These are phyloP conservation scores for Cadophora malorum DNA, from an alignment of 2,329 filamentous ascomycete species.

Conservation along the genomic window DNA sequence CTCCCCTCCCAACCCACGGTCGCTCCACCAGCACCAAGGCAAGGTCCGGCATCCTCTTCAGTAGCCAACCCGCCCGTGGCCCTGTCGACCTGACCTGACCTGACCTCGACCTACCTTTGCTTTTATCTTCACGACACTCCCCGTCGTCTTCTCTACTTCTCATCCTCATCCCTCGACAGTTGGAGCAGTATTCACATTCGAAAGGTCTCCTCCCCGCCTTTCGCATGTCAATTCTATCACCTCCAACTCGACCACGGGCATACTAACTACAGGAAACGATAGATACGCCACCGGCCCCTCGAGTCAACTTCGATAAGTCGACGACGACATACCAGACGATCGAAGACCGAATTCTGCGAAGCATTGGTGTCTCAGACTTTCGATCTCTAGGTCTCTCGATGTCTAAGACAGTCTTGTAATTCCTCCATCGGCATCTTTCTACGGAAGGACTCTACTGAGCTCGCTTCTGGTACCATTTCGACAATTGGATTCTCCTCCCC, in stretches of 20 bases:
- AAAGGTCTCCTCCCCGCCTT: conserved; percentile 40
- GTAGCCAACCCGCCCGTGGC: conserved; percentile 1
- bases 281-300: conserved; percentile 16
- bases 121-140: conserved; percentile 17
- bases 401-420: conserved; percentile 36
- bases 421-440: conserved; percentile 29
- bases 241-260: conserved; percentile 25
- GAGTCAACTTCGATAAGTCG: conserved; percentile 5
- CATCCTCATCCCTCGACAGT: conserved; percentile 22
- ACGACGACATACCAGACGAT: conserved; percentile 26
- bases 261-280: conserved; percentile 23
- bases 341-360: conserved; percentile 25
- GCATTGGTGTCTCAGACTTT: conserved; percentile 36
- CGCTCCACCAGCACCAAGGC: background rate
- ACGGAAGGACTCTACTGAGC: conserved; percentile 18
- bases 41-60: conserved; percentile 1
- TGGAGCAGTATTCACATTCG: conserved; percentile 30
- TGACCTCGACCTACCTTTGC: background rate
- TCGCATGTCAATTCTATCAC: conserved; percentile 36
- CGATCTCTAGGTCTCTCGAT: conserved; percentile 29
- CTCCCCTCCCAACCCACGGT: conserved; percentile 2
- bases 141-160: conserved; percentile 21
- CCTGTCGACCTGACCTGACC: background rate
- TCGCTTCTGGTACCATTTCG: conserved; percentile 17
- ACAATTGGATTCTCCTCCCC: conserved; percentile 20